Evolutionary conservation across 2,329 filamentous ascomycete genomes (phyloP).

Genomic region (Fusarium siculi): DNA sequence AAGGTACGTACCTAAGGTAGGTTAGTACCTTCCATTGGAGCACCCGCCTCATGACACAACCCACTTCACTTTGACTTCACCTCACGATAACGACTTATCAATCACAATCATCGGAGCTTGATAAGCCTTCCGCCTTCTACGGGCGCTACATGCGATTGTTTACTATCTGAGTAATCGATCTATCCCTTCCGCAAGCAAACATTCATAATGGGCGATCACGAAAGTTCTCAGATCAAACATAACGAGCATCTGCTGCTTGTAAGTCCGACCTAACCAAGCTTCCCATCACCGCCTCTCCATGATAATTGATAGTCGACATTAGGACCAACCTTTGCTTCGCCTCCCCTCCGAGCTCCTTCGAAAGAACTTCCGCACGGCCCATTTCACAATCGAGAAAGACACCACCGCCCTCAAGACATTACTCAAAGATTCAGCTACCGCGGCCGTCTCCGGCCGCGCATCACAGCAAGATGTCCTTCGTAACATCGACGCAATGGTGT

Average conservation of each 20-base stretch:
- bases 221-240: slow-evolving; percentile 76
- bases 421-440: slow-evolving; percentile 72
- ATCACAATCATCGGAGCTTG: slow-evolving; percentile 17
- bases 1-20: too few relatives aligned
- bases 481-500: slow-evolving; percentile 85
- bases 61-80: slow-evolving; percentile 18
- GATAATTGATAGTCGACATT: slow-evolving; percentile 49
- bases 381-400: slow-evolving; percentile 79
- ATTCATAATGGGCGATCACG: slow-evolving; percentile 66
- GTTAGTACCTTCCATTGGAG: neutral
- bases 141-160: neutral
- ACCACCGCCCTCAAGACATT: slow-evolving; percentile 69
- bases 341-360: slow-evolving; percentile 92
- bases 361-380: slow-evolving; percentile 91
- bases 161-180: neutral
- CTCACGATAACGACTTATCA: slow-evolving; percentile 40
- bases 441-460: slow-evolving; percentile 71
- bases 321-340: slow-evolving; percentile 93
- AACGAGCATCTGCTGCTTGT: slow-evolving; percentile 81
- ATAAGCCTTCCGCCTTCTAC: neutral
- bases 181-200: neutral
- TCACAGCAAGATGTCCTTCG: slow-evolving; percentile 78
- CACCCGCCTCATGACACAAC: slow-evolving; percentile 25
- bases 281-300: slow-evolving; percentile 4
- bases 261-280: slow-evolving; percentile 32